Base-by-base conservation (phyloP, 140 eudicot genomes). In the Eryngium alpinum region DNA sequence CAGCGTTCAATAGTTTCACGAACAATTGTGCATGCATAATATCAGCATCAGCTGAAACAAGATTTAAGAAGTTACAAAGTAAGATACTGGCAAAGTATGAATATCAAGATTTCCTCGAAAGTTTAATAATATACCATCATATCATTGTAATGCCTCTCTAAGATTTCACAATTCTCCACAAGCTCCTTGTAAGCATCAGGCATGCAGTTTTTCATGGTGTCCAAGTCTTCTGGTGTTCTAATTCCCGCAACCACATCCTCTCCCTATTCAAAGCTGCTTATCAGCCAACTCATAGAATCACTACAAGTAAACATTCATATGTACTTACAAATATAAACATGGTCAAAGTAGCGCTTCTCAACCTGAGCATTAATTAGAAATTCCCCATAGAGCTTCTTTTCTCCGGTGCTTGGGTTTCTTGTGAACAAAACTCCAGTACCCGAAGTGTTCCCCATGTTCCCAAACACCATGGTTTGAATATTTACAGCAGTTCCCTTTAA, bases 201-300 rank as follows among this genome's bases (percentile, higher is more conserved):
- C 99, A 96, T 91, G 86, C 92, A 87, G 53, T 77, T 89, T 81
- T 90, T 88, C 99, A 96, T 96, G 80, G 91, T 74, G 29, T 84
- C 85, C 87, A 96, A 78, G 83, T 96, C 98, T 83, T 96, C 88
- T 28, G 98, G 99, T 69, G 99, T 93, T 87, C 99, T 86, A 34
- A 96, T 96, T 65, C 99, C 99, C 46, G 99, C 99, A 78, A 96
- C 99, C 21, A 96, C 99, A 80, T 96, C 99, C 82, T 96, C 99
- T 74, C 99, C 99, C 99, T 95, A 80, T 78, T 84, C 33, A 83
- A 80, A 86, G 77, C 62, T 75, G 67, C 77, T 79, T 84, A 63
- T 87, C 81, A 75, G 83, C 83, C 74, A 80, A 81, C 75, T 69
- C 80, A 80, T 25, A 33, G 62, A 70, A 80, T 52, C 51, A 77